Evolutionary conservation across 148 eudicot species (phyloP).

Genomic region (Chenopodium berlandieri): DNA sequence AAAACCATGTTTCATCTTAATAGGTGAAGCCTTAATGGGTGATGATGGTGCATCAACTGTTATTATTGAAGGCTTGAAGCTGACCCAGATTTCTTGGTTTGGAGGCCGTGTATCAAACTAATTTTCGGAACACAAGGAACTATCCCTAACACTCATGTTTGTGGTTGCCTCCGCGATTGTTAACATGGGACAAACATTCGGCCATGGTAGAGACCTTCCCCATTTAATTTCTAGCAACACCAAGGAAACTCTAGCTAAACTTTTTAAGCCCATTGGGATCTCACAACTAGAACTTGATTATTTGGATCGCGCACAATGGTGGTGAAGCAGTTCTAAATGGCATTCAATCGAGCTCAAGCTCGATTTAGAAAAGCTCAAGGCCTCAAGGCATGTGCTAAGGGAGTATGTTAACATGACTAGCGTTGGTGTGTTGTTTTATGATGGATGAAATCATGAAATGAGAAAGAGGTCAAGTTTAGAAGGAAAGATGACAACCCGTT

Average conservation of each 20-base stretch:
- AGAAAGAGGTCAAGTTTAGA: constrained; percentile 17
- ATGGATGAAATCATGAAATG: constrained; percentile 26
- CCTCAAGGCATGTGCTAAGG: constrained; percentile 20
- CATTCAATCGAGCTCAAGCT: constrained; percentile 23
- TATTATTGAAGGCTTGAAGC: background rate
- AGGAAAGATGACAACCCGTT: constrained; percentile 19
- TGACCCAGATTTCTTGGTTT: background rate
- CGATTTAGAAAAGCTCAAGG: constrained; percentile 18
- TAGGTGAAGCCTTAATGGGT: constrained; percentile 26
- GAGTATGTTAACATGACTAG: constrained; percentile 31
- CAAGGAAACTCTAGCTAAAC: constrained; percentile 15
- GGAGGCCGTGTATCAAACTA: constrained; percentile 22
- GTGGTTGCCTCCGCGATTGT: constrained; percentile 28
- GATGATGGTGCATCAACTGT: constrained; percentile 32
- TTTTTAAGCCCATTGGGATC: constrained; percentile 14
- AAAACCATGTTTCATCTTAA: constrained; percentile 19
- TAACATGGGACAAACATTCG: constrained; percentile 9
- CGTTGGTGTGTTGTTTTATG: constrained; percentile 29
- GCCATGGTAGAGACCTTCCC: constrained; percentile 23
- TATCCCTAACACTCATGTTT: constrained; percentile 23
- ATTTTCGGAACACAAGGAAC: constrained; percentile 21
- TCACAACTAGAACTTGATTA: constrained; percentile 23
- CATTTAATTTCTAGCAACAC: constrained; percentile 22
- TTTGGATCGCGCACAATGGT: constrained; percentile 30
- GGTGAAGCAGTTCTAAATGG: constrained; percentile 23